Conservation (phyloP, 2,329 filamentous ascomycete genomes). For the Verticillium dahliae region DNA sequence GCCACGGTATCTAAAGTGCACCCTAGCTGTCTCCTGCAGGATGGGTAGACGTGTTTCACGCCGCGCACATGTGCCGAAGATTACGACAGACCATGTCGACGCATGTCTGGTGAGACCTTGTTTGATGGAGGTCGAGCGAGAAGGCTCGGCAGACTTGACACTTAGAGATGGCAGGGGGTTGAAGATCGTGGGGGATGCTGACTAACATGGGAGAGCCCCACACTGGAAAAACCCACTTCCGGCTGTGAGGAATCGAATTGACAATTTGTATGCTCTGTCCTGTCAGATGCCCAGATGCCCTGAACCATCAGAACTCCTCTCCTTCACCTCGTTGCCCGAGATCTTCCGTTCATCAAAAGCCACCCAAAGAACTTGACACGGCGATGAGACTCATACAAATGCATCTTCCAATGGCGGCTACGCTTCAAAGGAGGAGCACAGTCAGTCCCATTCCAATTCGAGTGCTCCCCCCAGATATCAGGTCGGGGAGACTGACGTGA, state of each 20-base stretch:
- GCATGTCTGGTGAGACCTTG: background rate
- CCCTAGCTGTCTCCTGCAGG: background rate
- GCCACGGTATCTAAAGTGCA: background rate
- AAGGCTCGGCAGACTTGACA: background rate
- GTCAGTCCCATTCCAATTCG: background rate
- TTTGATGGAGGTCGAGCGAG: background rate
- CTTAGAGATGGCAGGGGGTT: background rate
- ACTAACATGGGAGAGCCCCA: background rate
- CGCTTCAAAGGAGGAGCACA: background rate
- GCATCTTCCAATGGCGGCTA: background rate
- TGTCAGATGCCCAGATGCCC: background rate
- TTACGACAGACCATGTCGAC: background rate
- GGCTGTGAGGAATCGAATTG: background rate
- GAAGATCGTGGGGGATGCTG: background rate
- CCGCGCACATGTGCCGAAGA: background rate
- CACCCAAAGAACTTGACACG: background rate
- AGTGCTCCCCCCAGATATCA: background rate
- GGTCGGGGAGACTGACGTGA: background rate
- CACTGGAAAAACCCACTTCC: background rate
- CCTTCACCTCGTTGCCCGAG: background rate
- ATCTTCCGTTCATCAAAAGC: background rate
- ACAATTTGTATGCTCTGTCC: background rate
- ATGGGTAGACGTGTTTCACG: background rate
- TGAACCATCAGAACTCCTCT: background rate
- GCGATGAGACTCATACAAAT: background rate